Evolutionary conservation across 805 yeast species (phyloP), one percentile per base, ranked within the genome.

Genomic region (Millerozyma acaciae): DNA sequence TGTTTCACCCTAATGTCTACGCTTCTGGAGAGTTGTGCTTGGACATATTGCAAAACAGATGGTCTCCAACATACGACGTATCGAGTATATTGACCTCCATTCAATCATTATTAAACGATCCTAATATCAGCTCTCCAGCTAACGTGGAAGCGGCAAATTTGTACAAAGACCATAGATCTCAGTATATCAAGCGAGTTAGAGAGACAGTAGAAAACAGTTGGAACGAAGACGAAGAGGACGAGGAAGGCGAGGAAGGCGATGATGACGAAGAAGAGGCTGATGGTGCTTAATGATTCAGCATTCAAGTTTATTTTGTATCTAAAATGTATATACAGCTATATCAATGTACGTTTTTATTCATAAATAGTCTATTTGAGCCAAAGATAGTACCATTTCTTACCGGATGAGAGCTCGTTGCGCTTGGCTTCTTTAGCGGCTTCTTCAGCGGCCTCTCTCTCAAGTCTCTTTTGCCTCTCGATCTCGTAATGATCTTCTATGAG

Each of bases 21-120:
- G 95, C 95, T 7, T 75, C 81, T 29, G 98, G 98, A 16, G 97
- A 93, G 52, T 76, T 93, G 42, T 93, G 98, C 65, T 73, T 93
- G 43, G 98, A 93, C 63, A 93, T 93, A 45, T 68, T 93, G 45
- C 98, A 93, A 57, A 93, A 90, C 65, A 73, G 97, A 55, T 93
- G 98, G 98, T 84, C 95, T 16, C 98, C 98, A 8, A 93, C 98
- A 1, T 93, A 90, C 55, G 98, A 93, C 53, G 98, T 93, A 23
- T 88, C 96, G 8, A 87, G 96, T 8, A 90, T 93, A 36, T 70
- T 93, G 47, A 93, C 98, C 1, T 85, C 96, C 17, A 80, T 93
- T 38, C 98, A 93, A 57, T 80, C 89, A 36, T 71, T 93, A 42
- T 69, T 93, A 47, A 93, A 93, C 60, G 98, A 93, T 56, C 98